Evolutionary conservation across 352 stramenopile species (phyloP).

Genomic region (Pythium guiyangense): DNA sequence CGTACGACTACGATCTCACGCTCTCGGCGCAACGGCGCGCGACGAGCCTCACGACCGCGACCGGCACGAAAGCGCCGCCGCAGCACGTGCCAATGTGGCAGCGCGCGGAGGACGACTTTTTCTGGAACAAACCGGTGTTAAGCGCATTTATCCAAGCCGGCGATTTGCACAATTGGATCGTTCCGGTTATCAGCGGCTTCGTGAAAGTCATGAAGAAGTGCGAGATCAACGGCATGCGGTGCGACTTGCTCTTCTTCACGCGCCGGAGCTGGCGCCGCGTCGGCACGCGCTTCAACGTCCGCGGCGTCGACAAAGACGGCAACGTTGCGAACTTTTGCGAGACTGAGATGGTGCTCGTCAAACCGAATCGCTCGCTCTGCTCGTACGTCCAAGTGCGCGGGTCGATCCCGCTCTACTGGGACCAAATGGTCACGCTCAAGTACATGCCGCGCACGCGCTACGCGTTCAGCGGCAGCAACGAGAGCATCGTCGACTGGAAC

Average conservation of each 20-base stretch:
- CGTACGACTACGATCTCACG: conserved; percentile 65
- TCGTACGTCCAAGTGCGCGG: conserved; percentile 93
- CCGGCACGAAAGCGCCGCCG: no score
- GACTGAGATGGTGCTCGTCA: conserved; percentile 90
- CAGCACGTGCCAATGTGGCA: conserved; percentile 45
- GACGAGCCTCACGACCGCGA: conserved; percentile 11
- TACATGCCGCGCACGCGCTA: conserved; percentile 90
- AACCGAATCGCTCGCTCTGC: conserved; percentile 59
- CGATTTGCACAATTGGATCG: conserved; percentile 55
- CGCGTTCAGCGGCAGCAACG: conserved; percentile 43
- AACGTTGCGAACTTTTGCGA: conserved; percentile 93
- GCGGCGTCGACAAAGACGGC: conserved; percentile 87
- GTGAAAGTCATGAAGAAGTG: conserved; percentile 69
- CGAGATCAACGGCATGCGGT: conserved; percentile 50
- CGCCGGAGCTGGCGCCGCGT: conserved; percentile 73
- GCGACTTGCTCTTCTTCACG: conserved; percentile 70
- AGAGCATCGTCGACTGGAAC: conserved; percentile 71
- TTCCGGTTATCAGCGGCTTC: conserved; percentile 64
- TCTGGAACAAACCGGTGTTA: conserved; percentile 89
- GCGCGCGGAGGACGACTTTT: conserved; percentile 86
- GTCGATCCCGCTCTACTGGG: conserved; percentile 94
- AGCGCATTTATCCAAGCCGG: conserved; percentile 32
- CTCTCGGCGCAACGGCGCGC: conserved; percentile 47
- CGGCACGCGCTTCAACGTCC: conserved; percentile 89
- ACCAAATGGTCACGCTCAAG: conserved; percentile 84